Conservation (phyloP, 192 early-diverging fungal species). For the Anaeromyces robustus region DNA sequence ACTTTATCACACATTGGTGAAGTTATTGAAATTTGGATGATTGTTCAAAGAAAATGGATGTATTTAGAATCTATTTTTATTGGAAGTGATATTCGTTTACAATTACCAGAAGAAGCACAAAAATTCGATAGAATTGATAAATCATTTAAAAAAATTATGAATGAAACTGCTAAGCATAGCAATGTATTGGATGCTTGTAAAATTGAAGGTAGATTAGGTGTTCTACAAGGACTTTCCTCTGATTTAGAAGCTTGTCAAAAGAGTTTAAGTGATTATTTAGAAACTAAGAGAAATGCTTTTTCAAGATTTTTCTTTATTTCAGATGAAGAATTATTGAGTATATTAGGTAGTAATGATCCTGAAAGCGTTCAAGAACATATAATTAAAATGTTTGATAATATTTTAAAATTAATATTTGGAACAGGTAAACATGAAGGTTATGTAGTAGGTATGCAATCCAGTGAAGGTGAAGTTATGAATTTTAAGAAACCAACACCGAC, state of each 20-base stretch:
- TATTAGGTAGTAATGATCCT: neutral
- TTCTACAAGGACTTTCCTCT: neutral
- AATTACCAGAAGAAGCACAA: neutral
- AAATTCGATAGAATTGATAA: neutral
- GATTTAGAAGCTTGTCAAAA: neutral
- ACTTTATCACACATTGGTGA: neutral
- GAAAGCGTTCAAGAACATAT: conserved; percentile 30
- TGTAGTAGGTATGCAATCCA: neutral
- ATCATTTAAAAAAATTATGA: neutral
- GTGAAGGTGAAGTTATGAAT: conserved; percentile 10
- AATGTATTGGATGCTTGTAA: neutral
- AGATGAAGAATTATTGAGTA: neutral
- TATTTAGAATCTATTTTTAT: neutral
- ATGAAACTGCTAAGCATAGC: neutral
- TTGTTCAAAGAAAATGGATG: neutral
- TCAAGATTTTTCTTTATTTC: neutral
- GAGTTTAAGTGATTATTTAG: neutral
- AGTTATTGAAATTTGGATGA: neutral
- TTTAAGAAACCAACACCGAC: conserved; percentile 14
- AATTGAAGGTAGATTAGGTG: neutral
- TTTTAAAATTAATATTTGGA: conserved; percentile 35
- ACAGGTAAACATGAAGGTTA: conserved; percentile 35
- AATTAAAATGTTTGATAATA: conserved; percentile 50
- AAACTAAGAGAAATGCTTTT: neutral
- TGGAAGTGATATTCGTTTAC: conserved; percentile 5